A percentile compares a stretch with the other conserved stretches of the same genome.
These are phyloP conservation scores for Excoecaria agallocha DNA, from an alignment of 345 rosid genomes.

Conservation along the genomic window DNA sequence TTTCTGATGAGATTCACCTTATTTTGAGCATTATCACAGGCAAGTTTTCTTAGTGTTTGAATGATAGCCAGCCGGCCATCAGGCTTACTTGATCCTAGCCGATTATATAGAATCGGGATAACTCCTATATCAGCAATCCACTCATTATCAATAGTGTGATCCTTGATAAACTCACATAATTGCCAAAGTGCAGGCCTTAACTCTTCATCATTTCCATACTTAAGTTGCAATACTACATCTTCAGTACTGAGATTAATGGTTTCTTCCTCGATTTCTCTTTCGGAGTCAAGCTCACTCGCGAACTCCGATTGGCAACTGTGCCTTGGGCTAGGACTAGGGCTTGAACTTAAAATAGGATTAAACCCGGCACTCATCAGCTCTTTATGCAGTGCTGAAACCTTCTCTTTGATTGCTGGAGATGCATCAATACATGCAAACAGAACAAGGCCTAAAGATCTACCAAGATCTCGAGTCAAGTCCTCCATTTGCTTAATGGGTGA, in stretches of 20 bases:
- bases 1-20: conserved; percentile 40
- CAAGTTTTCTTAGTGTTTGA: conserved; percentile 46
- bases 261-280: conserved; percentile 42
- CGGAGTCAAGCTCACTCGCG: conserved; percentile 39
- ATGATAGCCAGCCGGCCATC: conserved; percentile 38
- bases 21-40: conserved; percentile 29
- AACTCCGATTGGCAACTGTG: conserved; percentile 29
- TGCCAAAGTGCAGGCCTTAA: conserved; percentile 38
- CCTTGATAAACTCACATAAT: conserved; percentile 31
- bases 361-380: conserved; percentile 54
- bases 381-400: conserved; percentile 41
- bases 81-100: conserved; percentile 41
- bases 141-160: conserved; percentile 32
- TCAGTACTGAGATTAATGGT: conserved; percentile 33
- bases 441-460: conserved; percentile 68
- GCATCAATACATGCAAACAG: conserved; percentile 49
- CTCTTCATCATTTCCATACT: conserved; percentile 51
- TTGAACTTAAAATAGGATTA: conserved; percentile 22
- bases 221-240: conserved; percentile 53
- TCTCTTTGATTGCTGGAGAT: conserved; percentile 39
- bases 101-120: conserved; percentile 37
- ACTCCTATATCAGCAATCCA: conserved; percentile 52
- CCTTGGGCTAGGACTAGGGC: conserved; percentile 26
- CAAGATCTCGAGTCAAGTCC: conserved; percentile 47
- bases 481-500: conserved; percentile 36